A percentile compares a stretch with the other conserved stretches of the same genome.
Conservation (phyloP, 1,284 basidiomycete species). For the Ceratobasidium sp. region DNA sequence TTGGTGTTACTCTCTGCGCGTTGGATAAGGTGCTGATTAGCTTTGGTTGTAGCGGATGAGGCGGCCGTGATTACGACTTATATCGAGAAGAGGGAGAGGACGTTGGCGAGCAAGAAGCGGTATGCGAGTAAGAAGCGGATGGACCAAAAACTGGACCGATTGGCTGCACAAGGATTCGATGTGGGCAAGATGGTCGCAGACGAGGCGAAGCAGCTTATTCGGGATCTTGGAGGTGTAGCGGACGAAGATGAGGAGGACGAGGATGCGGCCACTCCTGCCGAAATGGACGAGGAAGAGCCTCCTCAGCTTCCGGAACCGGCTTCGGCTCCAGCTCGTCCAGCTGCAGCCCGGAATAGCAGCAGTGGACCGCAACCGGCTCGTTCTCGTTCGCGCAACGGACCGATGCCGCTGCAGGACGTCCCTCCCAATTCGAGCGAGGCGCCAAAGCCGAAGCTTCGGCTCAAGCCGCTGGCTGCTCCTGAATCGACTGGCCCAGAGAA, state of each 20-base stretch:
- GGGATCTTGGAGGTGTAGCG: slow-evolving; percentile 9
- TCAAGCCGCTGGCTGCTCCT: slow-evolving; percentile 32
- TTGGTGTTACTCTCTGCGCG: neutral
- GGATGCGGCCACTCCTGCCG: neutral
- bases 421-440: slow-evolving; percentile 33
- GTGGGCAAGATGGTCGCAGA: slow-evolving; percentile 35
- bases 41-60: slow-evolving; percentile 28
- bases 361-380: neutral
- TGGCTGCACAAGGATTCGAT: slow-evolving; percentile 37
- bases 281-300: slow-evolving; percentile 18
- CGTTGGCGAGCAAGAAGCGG: slow-evolving; percentile 36
- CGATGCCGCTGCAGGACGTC: slow-evolving; percentile 32
- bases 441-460: slow-evolving; percentile 24
- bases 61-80: slow-evolving; percentile 33
- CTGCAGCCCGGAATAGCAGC: neutral
- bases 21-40: neutral
- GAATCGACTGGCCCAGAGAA: slow-evolving; percentile 28
- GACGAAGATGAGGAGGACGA: slow-evolving; percentile 18
- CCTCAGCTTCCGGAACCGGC: neutral
- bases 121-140: slow-evolving; percentile 40
- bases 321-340: too few relatives aligned
- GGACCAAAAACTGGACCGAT: slow-evolving; percentile 33
- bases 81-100: slow-evolving; percentile 39
- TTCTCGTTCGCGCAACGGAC: neutral
- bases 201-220: slow-evolving; percentile 23